A percentile compares a stretch with the other conserved stretches of the same genome.
Evolutionary conservation across 106 monocot genomes (phyloP).

Genomic region (Acorus gramineus): DNA sequence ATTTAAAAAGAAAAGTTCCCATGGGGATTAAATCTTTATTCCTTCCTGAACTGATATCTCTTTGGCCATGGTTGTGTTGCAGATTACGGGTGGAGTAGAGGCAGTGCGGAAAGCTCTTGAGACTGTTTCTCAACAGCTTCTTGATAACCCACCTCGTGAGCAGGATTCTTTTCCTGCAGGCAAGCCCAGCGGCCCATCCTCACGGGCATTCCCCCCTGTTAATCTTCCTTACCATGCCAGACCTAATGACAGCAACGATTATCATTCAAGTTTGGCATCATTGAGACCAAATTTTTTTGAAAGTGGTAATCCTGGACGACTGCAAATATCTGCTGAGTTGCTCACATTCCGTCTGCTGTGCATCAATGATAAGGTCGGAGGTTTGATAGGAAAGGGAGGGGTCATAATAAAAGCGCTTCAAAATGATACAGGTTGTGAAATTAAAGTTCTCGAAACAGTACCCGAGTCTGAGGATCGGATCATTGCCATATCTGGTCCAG

Average conservation of each 20-base stretch:
- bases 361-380: conserved; percentile 71
- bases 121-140: conserved; percentile 58
- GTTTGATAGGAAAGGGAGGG: conserved; percentile 87
- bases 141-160: conserved; percentile 65
- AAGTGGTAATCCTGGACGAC: conserved; percentile 13
- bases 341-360: conserved; percentile 62
- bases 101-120: conserved; percentile 49
- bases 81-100: conserved; percentile 31
- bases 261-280: conserved; percentile 15
- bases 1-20: too few species aligned
- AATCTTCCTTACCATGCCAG: conserved; percentile 27
- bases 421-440: conserved; percentile 81
- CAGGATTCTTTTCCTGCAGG: conserved; percentile 20
- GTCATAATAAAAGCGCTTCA: conserved; percentile 59
- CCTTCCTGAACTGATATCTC: too few species aligned
- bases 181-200: conserved; percentile 30
- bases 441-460: conserved; percentile 49
- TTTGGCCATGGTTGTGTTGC: not conserved
- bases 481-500: conserved; percentile 63
- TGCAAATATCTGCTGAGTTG: conserved; percentile 36
- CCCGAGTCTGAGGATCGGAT: conserved; percentile 69
- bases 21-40: too few species aligned
- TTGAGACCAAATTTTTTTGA: conserved; percentile 46
- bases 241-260: conserved; percentile 37
- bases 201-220: conserved; percentile 31